Evolutionary conservation across 129 eudicot genomes (phyloP), one percentile per base, ranked within the genome.

Genomic region (Smallanthus sonchifolius): DNA sequence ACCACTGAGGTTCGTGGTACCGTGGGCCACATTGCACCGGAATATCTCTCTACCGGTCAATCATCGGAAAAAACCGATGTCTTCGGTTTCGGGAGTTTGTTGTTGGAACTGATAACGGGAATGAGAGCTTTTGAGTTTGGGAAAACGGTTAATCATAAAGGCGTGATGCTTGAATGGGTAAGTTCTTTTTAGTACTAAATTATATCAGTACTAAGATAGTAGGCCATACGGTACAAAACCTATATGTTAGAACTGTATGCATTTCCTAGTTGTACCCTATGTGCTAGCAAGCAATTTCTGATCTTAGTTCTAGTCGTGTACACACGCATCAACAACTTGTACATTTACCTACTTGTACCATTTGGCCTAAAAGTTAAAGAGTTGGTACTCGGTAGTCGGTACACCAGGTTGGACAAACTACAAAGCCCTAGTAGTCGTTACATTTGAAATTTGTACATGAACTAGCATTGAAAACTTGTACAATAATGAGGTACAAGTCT

Each of bases 51-150:
- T 30, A 93, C 98, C 0, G 98, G 98, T 70, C 96, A 93, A 42
- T 93, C 98, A n/a, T 90, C 98, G 4, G 98, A 93, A 64, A 93
- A 93, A 84, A 93, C 98, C 5, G 98, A 93, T 39, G 98, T 93
- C 3, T 93, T 92, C 42, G 98, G 96, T 14, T 90, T 92, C 42
- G 98, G 98, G 34, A 87, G 82, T 70, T 86, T 91, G 49, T 79
- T 91, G 66, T 66, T 91, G 74, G 97, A 91, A 77, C 87, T 91
- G 39, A 86, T 91, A 16, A 91, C 97, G 4, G 94, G 97, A 32
- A 91, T 86, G 94, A 62, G 85, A 71, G 91, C 87, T 61, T 82
- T 91, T 15, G 97, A 91, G 77, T 88, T 87, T 17, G 95, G 89
- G 14, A 88, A 91, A 75, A 74, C 89, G 6, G 86, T 66, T 42